Percentiles rank a stretch among this genome's conserved stretches.
Conservation (phyloP, 805 yeast genomes). For the Ogataea degrootiae region DNA sequence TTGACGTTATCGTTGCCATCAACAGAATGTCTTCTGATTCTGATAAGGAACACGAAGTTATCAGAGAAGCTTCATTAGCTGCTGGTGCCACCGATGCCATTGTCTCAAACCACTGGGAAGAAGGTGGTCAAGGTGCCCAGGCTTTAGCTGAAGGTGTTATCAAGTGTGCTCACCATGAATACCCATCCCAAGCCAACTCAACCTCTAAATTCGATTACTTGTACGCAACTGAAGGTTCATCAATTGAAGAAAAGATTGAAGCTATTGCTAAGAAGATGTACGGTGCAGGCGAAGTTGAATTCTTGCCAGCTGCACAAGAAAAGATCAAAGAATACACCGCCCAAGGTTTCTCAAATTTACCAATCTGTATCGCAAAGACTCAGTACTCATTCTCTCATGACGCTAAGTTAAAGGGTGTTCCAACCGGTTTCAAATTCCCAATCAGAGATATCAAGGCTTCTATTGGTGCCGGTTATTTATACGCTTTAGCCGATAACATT, state of each 20-base stretch:
- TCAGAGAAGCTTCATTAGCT: conserved; percentile 70
- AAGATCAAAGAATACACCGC: conserved; percentile 76
- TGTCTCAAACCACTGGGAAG: conserved; percentile 89
- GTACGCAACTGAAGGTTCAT: conserved; percentile 58
- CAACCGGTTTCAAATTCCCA: conserved; percentile 90
- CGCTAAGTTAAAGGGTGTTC: conserved; percentile 89
- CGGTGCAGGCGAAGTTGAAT: conserved; percentile 83
- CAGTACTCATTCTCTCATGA: conserved; percentile 96
- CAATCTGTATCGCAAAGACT: conserved; percentile 96
- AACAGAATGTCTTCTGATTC: conserved; percentile 84
- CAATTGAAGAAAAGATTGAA: conserved; percentile 76
- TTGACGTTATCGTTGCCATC: conserved; percentile 93
- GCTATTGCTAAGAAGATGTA: conserved; percentile 85
- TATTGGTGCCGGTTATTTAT: conserved; percentile 94
- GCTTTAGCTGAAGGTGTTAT: conserved; percentile 81
- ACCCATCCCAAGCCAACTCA: conserved; percentile 27
- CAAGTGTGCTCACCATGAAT: conserved; percentile 51
- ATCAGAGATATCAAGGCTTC: conserved; percentile 91
- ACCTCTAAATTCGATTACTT: conserved; percentile 49
- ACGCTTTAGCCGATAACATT: conserved; percentile 94
- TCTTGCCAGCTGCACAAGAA: conserved; percentile 72
- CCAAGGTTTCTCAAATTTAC: conserved; percentile 88
- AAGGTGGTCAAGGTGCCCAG: conserved; percentile 90
- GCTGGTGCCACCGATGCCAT: conserved; percentile 96
- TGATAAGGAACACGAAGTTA: conserved; percentile 70